A percentile compares a stretch with the other conserved stretches of the same genome.
Conservation (phyloP, 805 yeast genomes). For the Hanseniaspora hatyaiensis region DNA sequence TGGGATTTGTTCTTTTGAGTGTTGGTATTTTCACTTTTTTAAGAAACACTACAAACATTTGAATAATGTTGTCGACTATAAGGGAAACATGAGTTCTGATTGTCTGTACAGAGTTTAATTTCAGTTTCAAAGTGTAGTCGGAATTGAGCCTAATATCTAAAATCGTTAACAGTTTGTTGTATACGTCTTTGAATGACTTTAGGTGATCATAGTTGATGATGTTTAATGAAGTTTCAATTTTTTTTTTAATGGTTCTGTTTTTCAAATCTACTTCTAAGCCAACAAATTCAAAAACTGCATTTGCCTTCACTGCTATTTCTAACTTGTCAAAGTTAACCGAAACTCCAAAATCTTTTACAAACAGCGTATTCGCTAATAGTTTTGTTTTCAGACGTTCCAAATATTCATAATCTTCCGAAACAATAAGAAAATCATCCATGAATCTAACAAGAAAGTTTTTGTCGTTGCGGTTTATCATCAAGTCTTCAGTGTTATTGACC, state of each 20-base stretch:
- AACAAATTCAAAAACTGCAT: conserved; percentile 32
- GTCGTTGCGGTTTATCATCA: conserved; percentile 17
- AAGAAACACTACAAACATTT: conserved; percentile 18
- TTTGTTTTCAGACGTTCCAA: conserved; percentile 25
- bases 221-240: conserved; percentile 23
- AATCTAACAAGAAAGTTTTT: conserved; percentile 42
- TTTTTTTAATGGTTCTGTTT: conserved; percentile 29
- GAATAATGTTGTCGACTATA: conserved; percentile 20
- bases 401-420: conserved; percentile 36
- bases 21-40: not conserved
- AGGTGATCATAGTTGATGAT: conserved; percentile 17
- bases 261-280: conserved; percentile 32
- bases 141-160: conserved; percentile 29
- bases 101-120: conserved; percentile 21
- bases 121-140: conserved; percentile 23
- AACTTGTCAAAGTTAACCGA: conserved; percentile 34
- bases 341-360: conserved; percentile 36
- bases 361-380: conserved; percentile 23
- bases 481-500: conserved; percentile 29
- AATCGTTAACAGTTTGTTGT: conserved; percentile 22
- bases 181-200: conserved; percentile 21
- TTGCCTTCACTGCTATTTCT: conserved; percentile 3
- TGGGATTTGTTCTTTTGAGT: not conserved
- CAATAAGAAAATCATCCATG: conserved; percentile 77
- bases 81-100: conserved; percentile 21